Evolutionary conservation across 345 rosid genomes (phyloP).

Genomic region (Nasturtium officinale): DNA sequence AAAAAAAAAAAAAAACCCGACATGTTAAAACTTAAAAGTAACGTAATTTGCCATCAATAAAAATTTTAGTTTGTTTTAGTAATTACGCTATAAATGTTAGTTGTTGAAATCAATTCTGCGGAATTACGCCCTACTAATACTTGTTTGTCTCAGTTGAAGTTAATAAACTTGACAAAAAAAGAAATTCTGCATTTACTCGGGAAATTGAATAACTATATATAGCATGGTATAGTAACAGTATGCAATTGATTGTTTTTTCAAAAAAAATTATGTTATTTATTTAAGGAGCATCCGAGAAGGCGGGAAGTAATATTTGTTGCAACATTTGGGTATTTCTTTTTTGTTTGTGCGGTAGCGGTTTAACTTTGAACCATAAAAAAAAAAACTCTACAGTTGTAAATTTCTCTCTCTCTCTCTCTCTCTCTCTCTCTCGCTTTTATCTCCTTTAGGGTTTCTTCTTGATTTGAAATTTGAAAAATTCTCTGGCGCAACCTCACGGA

Average conservation of each 20-base stretch:
- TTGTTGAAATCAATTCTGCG: not conserved
- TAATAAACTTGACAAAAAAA: no score
- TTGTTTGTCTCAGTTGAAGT: not conserved
- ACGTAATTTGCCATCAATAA: no score
- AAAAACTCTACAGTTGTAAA: constrained; percentile 24
- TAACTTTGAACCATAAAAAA: constrained; percentile 16
- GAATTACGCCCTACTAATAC: not conserved
- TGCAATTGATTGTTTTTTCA: not conserved
- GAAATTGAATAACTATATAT: not conserved
- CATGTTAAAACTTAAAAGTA: no score
- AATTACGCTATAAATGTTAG: not conserved
- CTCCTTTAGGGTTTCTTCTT: constrained; percentile 36
- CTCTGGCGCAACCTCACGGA: constrained; percentile 35
- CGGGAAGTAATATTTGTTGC: constrained; percentile 15
- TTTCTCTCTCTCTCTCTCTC: not conserved
- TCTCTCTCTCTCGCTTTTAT: constrained; percentile 7
- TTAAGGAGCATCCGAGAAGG: not conserved
- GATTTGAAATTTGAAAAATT: constrained; percentile 39
- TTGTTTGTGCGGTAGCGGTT: not conserved
- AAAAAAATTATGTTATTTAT: no score
- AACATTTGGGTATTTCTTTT: not conserved
- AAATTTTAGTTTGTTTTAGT: no score
- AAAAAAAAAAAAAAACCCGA: not conserved
- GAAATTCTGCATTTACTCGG: no score
- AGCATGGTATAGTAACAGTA: no score